These are phyloP conservation scores for Alternaria brassicae DNA, from an alignment of 2,329 filamentous ascomycete genomes.

Conservation along the genomic window DNA sequence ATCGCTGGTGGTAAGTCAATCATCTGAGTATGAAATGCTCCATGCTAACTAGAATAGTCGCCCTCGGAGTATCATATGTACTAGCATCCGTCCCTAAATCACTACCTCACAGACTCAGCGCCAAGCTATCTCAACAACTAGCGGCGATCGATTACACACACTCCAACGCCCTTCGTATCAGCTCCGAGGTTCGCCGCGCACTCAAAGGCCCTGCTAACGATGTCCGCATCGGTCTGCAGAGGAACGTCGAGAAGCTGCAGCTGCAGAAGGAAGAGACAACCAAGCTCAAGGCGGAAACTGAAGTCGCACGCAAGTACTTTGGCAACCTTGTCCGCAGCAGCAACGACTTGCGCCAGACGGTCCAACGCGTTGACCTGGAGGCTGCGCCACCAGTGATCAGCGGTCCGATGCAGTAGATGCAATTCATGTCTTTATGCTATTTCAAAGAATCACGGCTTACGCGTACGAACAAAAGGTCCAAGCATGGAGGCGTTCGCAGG, in stretches of 20 bases:
- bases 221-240: slow-evolving; percentile 81
- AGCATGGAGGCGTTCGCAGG: slow-evolving; percentile 28
- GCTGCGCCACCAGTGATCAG: slow-evolving; percentile 57
- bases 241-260: slow-evolving; percentile 81
- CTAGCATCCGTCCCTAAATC: slow-evolving; percentile 87
- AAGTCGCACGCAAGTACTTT: slow-evolving; percentile 90
- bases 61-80: slow-evolving; percentile 79
- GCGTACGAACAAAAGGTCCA: slow-evolving; percentile 15
- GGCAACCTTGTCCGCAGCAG: slow-evolving; percentile 76
- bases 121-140: slow-evolving; percentile 84
- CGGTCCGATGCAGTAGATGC: slow-evolving; percentile 26
- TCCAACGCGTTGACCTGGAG: slow-evolving; percentile 62
- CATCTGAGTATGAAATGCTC: not conserved
- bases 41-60: slow-evolving; percentile 57
- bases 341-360: slow-evolving; percentile 56
- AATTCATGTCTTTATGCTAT: slow-evolving; percentile 7
- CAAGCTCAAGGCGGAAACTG: slow-evolving; percentile 82
- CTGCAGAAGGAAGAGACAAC: slow-evolving; percentile 82
- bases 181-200: slow-evolving; percentile 84
- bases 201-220: slow-evolving; percentile 87
- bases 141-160: slow-evolving; percentile 90
- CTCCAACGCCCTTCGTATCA: slow-evolving; percentile 83
- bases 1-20: slow-evolving; percentile 74
- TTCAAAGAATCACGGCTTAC: slow-evolving; percentile 13
- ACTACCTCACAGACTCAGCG: slow-evolving; percentile 81